A percentile compares a stretch with the other conserved stretches of the same genome.
Conservation (phyloP, 225 moss, liverwort and hornwort species). For the Sphagnum contortum region DNA sequence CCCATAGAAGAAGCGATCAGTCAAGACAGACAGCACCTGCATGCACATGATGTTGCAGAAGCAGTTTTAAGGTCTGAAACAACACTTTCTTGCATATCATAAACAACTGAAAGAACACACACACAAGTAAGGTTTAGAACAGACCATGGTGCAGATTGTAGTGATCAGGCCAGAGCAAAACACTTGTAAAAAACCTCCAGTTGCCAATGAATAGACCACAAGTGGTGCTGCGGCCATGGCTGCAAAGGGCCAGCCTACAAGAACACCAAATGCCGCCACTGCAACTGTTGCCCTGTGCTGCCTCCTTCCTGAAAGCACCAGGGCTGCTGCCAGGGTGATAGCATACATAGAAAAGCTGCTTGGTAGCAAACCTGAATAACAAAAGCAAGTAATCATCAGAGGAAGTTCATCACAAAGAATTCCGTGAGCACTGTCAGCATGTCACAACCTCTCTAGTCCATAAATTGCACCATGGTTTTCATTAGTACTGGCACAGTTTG, state of each 20-base stretch:
- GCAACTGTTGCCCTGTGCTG: conserved; percentile 52
- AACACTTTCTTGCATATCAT: background rate
- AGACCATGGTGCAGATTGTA: conserved; percentile 59
- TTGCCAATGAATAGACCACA: conserved; percentile 51
- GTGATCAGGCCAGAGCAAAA: conserved; percentile 62
- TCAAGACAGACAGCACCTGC: conserved; percentile 37
- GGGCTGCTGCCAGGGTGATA: conserved; percentile 72
- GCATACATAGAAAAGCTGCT: conserved; percentile 98
- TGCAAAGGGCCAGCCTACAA: conserved; percentile 96
- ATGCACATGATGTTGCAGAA: background rate
- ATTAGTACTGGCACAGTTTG: too few relatives aligned
- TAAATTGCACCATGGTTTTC: too few relatives aligned
- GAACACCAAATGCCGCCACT: conserved; percentile 79
- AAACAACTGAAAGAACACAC: background rate
- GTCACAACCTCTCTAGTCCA: too few relatives aligned
- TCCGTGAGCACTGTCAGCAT: too few relatives aligned
- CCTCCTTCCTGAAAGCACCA: conserved; percentile 39
- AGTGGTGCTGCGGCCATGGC: conserved; percentile 73
- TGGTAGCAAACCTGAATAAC: conserved; percentile 66
- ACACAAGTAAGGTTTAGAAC: conserved; percentile 8
- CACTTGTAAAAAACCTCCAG: conserved; percentile 59
- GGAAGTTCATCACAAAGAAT: background rate
- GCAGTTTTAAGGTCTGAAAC: background rate
- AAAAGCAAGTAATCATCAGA: background rate
- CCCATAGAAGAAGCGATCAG: conserved; percentile 58